Evolutionary conservation across 2,329 filamentous ascomycete genomes (phyloP), one percentile per base, ranked within the genome.

Genomic region (Phaeomoniella chlamydospora): DNA sequence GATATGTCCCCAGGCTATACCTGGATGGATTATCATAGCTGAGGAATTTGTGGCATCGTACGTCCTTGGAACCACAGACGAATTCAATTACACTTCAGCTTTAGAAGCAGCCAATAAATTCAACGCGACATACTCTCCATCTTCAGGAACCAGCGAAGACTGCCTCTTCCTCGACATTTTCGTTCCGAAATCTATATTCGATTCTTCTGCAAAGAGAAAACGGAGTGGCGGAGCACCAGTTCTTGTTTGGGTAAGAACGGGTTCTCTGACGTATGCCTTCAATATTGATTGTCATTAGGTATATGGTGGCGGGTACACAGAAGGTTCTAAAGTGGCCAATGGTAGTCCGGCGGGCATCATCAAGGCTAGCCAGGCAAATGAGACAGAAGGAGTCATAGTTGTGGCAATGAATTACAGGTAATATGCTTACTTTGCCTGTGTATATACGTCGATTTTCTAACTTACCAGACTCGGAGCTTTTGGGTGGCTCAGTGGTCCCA

Each of bases 371-470:
- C n/a, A n/a, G n/a, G n/a, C n/a, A n/a, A n/a, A n/a, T n/a, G n/a
- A n/a, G n/a, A 56, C 60, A 2, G 47, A 55, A 13, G 63, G 60
- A 4, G 50, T 68, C 6, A 56, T 70, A 15, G 62, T 58, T 40
- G 65, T 70, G 3, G 49, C 61, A 3, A 33, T 65, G n/a, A 68
- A 68, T 43, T 67, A 66, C n/a, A n/a, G n/a, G n/a, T n/a, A n/a
- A n/a, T n/a, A n/a, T n/a, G n/a, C n/a, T n/a, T n/a, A n/a, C n/a
- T n/a, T n/a, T n/a, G n/a, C n/a, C n/a, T n/a, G n/a, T n/a, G 42
- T 52, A 63, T 12, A 51, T 55, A 41, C 45, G 49, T 49, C 4
- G 13, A 18, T 5, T 14, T 6, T n/a, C n/a, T n/a, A n/a, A n/a
- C n/a, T n/a, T n/a, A n/a, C n/a, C 36, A 33, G 56, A 45, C 49